Evolutionary conservation across 768 basidiomycete species (phyloP).

Genomic region (Suillus lakei): DNA sequence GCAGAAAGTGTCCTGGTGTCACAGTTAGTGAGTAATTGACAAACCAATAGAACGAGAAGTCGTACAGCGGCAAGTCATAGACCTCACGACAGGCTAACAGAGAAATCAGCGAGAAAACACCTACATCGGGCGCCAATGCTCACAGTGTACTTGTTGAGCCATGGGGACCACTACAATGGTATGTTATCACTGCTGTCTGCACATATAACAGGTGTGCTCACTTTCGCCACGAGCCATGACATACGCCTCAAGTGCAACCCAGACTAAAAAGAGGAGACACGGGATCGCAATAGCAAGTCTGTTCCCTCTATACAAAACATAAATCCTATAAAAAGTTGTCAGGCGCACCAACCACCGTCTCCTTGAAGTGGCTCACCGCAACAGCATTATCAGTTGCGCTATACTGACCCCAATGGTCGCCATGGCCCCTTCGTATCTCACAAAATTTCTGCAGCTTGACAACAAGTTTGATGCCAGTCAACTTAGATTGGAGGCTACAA

Average conservation of each 20-base stretch:
- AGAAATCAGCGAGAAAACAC: background rate
- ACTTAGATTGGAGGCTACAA: background rate
- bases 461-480: constrained; percentile 22
- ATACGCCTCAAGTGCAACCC: constrained; percentile 1
- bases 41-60: background rate
- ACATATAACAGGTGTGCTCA: background rate
- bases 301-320: background rate
- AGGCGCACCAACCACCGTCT: background rate
- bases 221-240: background rate
- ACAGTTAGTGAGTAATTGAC: background rate
- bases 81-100: background rate
- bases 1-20: background rate
- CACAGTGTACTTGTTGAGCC: background rate
- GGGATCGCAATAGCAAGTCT: background rate
- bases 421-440: constrained; percentile 6
- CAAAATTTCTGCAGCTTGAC: constrained; percentile 6
- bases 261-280: background rate
- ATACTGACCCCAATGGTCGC: background rate
- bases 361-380: background rate
- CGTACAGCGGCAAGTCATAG: background rate
- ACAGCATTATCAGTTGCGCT: constrained; percentile 5
- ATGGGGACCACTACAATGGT: background rate
- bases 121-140: background rate
- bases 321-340: background rate
- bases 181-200: background rate